Base-by-base conservation (phyloP, 1,284 basidiomycete species). In the Apiotrichum montevideense region DNA sequence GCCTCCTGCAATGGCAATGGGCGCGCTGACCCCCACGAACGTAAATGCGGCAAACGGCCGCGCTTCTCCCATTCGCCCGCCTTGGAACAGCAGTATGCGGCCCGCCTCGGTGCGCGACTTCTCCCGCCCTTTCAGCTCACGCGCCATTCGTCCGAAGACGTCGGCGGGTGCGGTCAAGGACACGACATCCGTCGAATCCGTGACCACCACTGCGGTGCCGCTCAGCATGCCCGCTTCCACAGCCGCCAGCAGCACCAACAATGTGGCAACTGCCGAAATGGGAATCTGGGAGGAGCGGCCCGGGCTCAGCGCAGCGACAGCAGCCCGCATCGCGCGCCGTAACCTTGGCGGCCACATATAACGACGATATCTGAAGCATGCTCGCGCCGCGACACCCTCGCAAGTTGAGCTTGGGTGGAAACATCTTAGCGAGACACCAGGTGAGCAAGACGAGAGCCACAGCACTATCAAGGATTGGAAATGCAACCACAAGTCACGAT, bases 1-100 rank as follows among this genome's bases (percentile, higher is more conserved):
- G 2, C 66, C 66, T 3, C 66, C 66, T 2, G 66, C 64, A 0
- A 66, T 67, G 66, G 57, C 54, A 15, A 34, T 54, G 7, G 32
- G 46, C 13, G n/a, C 41, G 41, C 37, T 39, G 37, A 39, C 37
- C 8, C 35, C 53, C 15, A 34, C 44, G 7, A 35, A 48, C 35
- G 14, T 46, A 6, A 46, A 48, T 33, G 46, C 46, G 4, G 33
- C 8, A 15, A 21, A 35, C 39, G 39, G 7, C n/a, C 49, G 39
- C 55, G 48, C 44, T 15, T 51, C 45, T 29, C 48, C 44, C 32
- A 47, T 32, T 37, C 49, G 50, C 39, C 55, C 55, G 40, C 55
- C 55, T 13, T 56, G 55, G 55, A 56, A 56, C 49, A 46, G 43
- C 42, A 37, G 42, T n/a, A 55, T 43, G 37, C 48, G 54, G 6